Evolutionary conservation across 305 asterid genomes (phyloP).

Genomic region (Fraxinus nigra): DNA sequence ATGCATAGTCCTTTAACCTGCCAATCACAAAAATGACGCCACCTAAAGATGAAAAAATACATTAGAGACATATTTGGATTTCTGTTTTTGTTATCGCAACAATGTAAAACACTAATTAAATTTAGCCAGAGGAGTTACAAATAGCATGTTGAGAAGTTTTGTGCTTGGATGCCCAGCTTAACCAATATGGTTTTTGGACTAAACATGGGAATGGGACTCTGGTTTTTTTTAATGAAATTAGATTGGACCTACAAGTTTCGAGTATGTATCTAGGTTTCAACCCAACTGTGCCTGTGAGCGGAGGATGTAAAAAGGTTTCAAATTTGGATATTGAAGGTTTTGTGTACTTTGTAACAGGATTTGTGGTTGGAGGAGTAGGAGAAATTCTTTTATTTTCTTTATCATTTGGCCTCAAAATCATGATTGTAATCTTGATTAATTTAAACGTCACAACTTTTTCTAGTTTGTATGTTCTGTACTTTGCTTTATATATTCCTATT

Average conservation of each 20-base stretch:
- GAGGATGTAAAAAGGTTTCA: not conserved
- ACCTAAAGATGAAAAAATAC: not conserved
- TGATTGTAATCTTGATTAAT: not conserved
- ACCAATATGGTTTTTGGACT: not conserved
- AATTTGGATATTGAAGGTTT: not conserved
- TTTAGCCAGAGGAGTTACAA: not conserved
- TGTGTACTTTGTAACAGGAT: not conserved
- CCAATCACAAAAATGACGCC: not conserved
- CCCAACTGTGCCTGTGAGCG: not conserved
- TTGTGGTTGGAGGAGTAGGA: not conserved
- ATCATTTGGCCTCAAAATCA: not conserved
- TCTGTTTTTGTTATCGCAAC: not conserved
- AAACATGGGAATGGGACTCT: not conserved
- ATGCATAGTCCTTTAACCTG: not conserved
- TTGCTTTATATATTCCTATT: constrained; percentile 6
- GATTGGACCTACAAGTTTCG: not conserved
- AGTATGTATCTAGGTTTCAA: not conserved
- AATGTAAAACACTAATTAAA: not conserved
- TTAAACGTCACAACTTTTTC: not conserved
- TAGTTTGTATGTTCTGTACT: not conserved
- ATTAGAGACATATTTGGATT: not conserved
- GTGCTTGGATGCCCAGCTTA: not conserved
- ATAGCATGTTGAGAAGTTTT: not conserved
- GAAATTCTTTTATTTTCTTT: not conserved
- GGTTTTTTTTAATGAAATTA: not conserved